Evolutionary conservation across 2,329 filamentous ascomycete genomes (phyloP).

Genomic region (Hypoxylon sp.): DNA sequence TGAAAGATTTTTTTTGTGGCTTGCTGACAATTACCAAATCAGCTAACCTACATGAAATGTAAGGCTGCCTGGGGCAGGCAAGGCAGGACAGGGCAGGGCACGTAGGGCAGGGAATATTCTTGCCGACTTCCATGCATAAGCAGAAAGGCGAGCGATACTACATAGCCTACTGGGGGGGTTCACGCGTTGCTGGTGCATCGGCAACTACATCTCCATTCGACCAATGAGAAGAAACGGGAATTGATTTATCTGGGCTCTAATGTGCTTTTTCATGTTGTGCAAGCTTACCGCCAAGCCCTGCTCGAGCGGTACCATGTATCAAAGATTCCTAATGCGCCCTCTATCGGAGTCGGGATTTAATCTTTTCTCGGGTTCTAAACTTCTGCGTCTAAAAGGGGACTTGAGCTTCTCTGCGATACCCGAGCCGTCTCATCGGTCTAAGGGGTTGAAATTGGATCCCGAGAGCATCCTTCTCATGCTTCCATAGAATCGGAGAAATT

Average conservation of each 20-base stretch:
- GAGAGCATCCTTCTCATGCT: conserved; percentile 13
- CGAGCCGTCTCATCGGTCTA: not conserved
- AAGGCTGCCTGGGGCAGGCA: not conserved
- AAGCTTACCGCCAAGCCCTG: conserved; percentile 22
- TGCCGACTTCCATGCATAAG: conserved; percentile 29
- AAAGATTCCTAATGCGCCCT: conserved; percentile 11
- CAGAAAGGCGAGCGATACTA: conserved; percentile 10
- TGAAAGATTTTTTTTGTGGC: conserved; percentile 15
- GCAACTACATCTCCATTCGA: conserved; percentile 30
- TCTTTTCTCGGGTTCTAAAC: conserved; percentile 4
- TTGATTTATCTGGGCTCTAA: conserved; percentile 33
- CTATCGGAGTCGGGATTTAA: conserved; percentile 12
- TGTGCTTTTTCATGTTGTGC: conserved; percentile 21
- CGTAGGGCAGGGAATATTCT: conserved; percentile 5
- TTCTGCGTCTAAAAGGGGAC: conserved; percentile 3
- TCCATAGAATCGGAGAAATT: conserved; percentile 48
- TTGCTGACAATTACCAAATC: conserved; percentile 40
- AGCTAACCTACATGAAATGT: not conserved
- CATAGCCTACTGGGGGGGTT: conserved; percentile 14
- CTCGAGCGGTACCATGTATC: conserved; percentile 18
- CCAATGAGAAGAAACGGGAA: conserved; percentile 31
- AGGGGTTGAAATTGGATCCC: not conserved
- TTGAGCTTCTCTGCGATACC: conserved; percentile 6
- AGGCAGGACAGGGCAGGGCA: conserved; percentile 13
- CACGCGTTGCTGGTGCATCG: conserved; percentile 30